Evolutionary conservation across 306 rosid genomes (phyloP).

Genomic region (Oemleria cerasiformis): DNA sequence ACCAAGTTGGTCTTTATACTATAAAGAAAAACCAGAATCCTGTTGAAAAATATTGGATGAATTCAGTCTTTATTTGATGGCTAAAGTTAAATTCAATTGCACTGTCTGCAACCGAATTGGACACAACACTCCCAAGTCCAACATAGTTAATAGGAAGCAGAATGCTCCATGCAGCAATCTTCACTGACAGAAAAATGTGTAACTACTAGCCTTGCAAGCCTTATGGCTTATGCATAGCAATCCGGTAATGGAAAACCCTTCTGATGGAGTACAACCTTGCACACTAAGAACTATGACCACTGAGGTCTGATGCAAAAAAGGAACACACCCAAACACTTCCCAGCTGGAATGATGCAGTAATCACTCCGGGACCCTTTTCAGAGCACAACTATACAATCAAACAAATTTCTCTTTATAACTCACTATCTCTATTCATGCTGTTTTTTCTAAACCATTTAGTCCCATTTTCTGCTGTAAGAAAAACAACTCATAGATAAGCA

Average conservation of each 20-base stretch:
- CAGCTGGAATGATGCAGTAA: neutral
- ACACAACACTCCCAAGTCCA: neutral
- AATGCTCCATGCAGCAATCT: neutral
- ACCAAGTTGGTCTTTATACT: neutral
- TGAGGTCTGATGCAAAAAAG: neutral
- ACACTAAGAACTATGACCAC: neutral
- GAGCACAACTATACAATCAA: neutral
- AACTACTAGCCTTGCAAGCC: neutral
- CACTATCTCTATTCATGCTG: neutral
- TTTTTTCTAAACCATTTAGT: neutral
- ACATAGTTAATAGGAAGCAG: neutral
- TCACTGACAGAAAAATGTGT: neutral
- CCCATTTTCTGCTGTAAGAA: neutral
- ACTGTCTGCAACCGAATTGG: neutral
- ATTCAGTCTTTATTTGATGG: neutral
- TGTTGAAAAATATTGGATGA: neutral
- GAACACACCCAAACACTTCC: neutral
- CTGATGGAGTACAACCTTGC: neutral
- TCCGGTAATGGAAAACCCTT: neutral
- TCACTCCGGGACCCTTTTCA: neutral
- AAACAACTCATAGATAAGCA: neutral
- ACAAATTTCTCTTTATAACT: neutral
- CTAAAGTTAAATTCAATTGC: neutral
- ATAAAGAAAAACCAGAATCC: neutral
- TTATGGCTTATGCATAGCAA: neutral